Evolutionary conservation across 257 asterid species (phyloP).

Genomic region (Solanum pimpinellifolium): DNA sequence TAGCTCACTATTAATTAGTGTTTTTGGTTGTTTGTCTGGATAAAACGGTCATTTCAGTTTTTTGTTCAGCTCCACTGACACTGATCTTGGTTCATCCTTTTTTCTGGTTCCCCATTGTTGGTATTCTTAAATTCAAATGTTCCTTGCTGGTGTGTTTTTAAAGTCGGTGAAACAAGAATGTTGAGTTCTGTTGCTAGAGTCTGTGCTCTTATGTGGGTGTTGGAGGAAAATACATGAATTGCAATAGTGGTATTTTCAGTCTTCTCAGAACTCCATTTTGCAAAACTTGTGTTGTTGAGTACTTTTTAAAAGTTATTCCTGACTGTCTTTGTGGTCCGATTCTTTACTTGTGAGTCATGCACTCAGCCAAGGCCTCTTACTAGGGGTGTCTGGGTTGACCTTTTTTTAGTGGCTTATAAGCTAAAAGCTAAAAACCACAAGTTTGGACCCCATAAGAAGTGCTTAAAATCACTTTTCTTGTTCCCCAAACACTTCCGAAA

Average conservation of each 20-base stretch:
- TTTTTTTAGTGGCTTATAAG: not conserved
- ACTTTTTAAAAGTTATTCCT: not conserved
- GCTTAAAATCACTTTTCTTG: no score
- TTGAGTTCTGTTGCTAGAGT: not conserved
- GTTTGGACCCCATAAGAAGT: not conserved
- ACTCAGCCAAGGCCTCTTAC: not conserved
- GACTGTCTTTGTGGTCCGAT: not conserved
- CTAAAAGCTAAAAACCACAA: not conserved
- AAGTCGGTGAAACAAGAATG: not conserved
- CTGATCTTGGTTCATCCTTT: not conserved
- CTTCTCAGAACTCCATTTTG: not conserved
- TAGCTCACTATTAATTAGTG: not conserved
- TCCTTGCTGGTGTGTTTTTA: not conserved
- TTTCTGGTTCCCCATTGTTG: not conserved
- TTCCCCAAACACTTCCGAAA: not conserved
- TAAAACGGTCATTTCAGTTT: not conserved
- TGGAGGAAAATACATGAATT: not conserved
- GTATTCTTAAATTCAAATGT: not conserved
- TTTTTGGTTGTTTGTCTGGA: not conserved
- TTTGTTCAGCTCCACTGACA: not conserved
- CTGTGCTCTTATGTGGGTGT: not conserved
- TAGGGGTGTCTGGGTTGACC: not conserved
- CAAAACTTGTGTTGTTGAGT: not conserved
- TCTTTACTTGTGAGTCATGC: not conserved
- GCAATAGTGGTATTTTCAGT: not conserved